Evolutionary conservation across 2,329 filamentous ascomycete genomes (phyloP), one percentile per base, ranked within the genome.

Genomic region (Leptosphaerulina australis): DNA sequence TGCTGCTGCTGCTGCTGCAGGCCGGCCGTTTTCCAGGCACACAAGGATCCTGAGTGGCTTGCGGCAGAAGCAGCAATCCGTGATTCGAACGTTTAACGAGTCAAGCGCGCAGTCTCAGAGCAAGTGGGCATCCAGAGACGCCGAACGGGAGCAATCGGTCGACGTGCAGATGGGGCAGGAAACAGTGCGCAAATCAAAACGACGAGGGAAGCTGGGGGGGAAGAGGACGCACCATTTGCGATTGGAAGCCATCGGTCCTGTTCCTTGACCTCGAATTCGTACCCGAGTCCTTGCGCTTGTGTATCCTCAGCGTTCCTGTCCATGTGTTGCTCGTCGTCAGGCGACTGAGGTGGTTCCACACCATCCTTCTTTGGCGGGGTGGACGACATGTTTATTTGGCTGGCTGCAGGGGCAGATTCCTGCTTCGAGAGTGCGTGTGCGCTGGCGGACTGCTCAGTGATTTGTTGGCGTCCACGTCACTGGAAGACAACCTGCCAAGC

Each of bases 201-300:
- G 34, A 55, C 46, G 64, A 64, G 64, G 63, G 53, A 56, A 57
- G 53, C 55, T 52, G 64, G 62, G 55, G 44, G 38, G 52, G 53
- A 58, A 52, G 62, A 55, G 57, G 77, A 94, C 94, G 84, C 84
- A 99, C 94, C 94, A 91, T 99, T 99, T 80, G 94, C 94, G 84
- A 99, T 99, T 75, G 94, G 94, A 75, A 99, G 85, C 94, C 94
- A 99, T 83, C 94, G 83, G 79, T 99, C 94, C 79, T 99, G 94
- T 79, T 99, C 94, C 83, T 97, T 97, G 77, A 97, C 93, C 79
- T 97, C 93, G 75, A 97, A 96, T 80, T 97, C 93, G 77, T 91
- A 91, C 77, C 81, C 86, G 77, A 88, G 82, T 75, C 83, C 87
- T 76, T 83, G 83, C 75, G 82, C 81, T 80, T 91, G 88, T 86